Evolutionary conservation across 495 filamentous ascomycete species (phyloP), one percentile per base, ranked within the genome.

Genomic region (Xylaria telfairii): DNA sequence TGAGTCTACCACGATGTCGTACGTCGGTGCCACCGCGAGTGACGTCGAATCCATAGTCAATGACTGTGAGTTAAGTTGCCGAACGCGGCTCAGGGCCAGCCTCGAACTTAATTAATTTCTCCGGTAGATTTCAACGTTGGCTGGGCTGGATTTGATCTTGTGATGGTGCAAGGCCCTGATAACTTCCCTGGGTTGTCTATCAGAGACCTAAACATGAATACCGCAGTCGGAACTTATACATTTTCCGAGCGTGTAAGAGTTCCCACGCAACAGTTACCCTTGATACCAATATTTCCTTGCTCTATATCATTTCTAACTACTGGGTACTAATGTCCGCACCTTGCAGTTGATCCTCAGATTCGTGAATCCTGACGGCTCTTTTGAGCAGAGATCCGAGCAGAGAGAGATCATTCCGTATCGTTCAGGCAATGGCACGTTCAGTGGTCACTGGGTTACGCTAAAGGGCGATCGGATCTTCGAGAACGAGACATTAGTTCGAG

Each of bases 381-480:
- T 70, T n/a, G 68, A 70, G 51, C 49, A 65, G 15, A 65, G 34
- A 39, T 57, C 13, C 12, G 60, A 70, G 15, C 68, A 70, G 61
- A 56, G 17, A 47, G 68, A 51, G 7, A 13, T 26, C 26, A n/a
- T 70, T 30, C 47, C 68, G 7, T 70, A 65, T 30, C 24, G 3
- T 17, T 26, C 12, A 1, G 68, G 68, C 2, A 70, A 70, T 28
- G 68, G 68, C 49, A 46, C 60, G 1, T 70, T 70, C 41, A 49
- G 37, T 17, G 68, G 68, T 3, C 51, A 17, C 37, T 70, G 68
- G 68, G 1, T 21, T 28, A 46, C 68, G 30, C 39, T 70, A 46
- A 70, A 57, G 41, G 49, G 68, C 9, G 32, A 28, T 28, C 60
- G 68, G 28, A 30, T 65, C 19, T 70, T 70, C 21, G 34, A 65